These are phyloP conservation scores for Mycena vitilis DNA, from an alignment of 768 basidiomycete species.

Conservation along the genomic window DNA sequence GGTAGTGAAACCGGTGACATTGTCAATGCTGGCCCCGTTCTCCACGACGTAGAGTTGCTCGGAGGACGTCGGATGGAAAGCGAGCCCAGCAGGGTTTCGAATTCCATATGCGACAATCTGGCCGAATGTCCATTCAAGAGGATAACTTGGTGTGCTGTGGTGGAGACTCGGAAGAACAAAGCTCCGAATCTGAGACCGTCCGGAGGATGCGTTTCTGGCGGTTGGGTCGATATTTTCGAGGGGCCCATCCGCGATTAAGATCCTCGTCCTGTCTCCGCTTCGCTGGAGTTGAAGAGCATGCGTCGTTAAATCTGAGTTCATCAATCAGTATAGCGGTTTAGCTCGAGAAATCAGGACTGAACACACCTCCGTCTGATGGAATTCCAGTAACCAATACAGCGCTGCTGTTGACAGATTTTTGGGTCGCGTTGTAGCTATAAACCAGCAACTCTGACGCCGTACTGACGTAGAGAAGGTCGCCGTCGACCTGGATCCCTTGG, in stretches of 20 bases:
- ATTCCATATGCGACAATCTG: slow-evolving; percentile 55
- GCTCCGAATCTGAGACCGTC: slow-evolving; percentile 55
- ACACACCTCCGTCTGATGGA: slow-evolving; percentile 55
- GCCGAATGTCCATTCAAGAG: slow-evolving; percentile 44
- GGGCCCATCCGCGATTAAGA: slow-evolving; percentile 54
- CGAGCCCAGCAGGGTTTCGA: slow-evolving; percentile 58
- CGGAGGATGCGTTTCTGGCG: slow-evolving; percentile 55
- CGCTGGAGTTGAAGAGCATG: slow-evolving; percentile 53
- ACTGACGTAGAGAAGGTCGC: slow-evolving; percentile 50
- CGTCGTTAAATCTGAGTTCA: slow-evolving; percentile 51
- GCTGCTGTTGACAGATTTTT: slow-evolving; percentile 41
- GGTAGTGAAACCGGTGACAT: slow-evolving; percentile 46
- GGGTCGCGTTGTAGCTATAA: slow-evolving; percentile 50
- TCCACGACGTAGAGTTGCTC: slow-evolving; percentile 51
- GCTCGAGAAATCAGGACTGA: neutral
- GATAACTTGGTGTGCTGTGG: slow-evolving; percentile 28
- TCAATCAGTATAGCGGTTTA: neutral
- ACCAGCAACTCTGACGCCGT: slow-evolving; percentile 48
- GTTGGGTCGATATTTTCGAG: slow-evolving; percentile 55
- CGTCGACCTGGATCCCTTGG: slow-evolving; percentile 56
- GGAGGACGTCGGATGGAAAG: slow-evolving; percentile 42
- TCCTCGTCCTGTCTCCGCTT: slow-evolving; percentile 25
- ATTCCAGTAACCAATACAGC: slow-evolving; percentile 45
- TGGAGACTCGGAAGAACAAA: slow-evolving; percentile 37
- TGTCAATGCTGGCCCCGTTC: slow-evolving; percentile 57